These are phyloP conservation scores for Camellia lanceoleosa DNA, from an alignment of 148 eudicot species.

Conservation along the genomic window DNA sequence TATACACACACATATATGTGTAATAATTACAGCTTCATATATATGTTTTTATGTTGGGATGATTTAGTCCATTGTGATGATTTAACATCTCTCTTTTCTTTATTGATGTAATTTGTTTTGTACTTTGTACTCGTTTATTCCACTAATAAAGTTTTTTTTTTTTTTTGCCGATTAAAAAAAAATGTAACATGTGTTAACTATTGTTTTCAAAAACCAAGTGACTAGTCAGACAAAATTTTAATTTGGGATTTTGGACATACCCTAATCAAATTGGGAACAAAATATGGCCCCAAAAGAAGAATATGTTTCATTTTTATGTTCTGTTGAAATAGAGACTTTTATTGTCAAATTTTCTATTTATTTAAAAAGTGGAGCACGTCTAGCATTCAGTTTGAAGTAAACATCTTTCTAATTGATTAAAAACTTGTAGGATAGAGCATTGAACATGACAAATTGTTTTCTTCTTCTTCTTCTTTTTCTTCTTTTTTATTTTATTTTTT, in stretches of 20 bases:
- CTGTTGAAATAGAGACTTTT: background rate
- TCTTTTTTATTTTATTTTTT: too few species aligned
- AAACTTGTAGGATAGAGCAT: background rate
- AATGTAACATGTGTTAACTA: too few species aligned
- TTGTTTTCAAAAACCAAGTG: background rate
- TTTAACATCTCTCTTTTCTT: too few species aligned
- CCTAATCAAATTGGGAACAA: background rate
- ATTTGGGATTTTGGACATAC: background rate
- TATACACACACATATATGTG: background rate
- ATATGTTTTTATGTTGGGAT: too few species aligned
- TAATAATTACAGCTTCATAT: background rate
- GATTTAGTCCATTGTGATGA: too few species aligned
- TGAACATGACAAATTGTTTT: background rate
- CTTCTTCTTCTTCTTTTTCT: too few species aligned
- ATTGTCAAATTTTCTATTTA: background rate
- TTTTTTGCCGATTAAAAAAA: too few species aligned
- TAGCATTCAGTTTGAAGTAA: constrained; percentile 3
- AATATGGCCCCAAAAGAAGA: background rate
- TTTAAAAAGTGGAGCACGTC: background rate
- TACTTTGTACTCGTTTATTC: too few species aligned
- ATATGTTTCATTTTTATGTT: background rate
- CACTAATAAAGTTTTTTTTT: too few species aligned
- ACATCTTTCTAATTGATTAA: constrained; percentile 3
- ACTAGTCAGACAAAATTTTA: background rate
- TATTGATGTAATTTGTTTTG: too few species aligned